Conservation (phyloP, 1,284 basidiomycete species). For the Ganoderma multipileum region DNA sequence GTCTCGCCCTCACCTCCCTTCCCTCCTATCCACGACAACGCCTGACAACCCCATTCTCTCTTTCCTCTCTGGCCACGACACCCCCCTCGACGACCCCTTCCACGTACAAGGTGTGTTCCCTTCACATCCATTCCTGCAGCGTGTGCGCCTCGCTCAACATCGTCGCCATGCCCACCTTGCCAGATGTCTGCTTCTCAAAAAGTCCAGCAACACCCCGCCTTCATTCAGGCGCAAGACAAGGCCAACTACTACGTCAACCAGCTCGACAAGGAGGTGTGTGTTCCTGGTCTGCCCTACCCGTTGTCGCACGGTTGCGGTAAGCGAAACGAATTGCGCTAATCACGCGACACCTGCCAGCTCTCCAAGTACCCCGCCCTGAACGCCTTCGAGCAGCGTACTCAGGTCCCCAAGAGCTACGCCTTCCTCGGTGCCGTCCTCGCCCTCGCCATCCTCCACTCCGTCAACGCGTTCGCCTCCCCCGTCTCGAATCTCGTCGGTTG, state of each 20-base stretch:
- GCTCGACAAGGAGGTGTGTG: constrained; percentile 92
- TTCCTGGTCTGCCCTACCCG: not conserved
- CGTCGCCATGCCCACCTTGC: constrained; percentile 15
- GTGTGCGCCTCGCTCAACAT: constrained; percentile 15
- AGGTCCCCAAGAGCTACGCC: constrained; percentile 92
- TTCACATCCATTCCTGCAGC: not conserved
- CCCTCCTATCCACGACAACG: constrained; percentile 31
- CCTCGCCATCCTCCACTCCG: constrained; percentile 73
- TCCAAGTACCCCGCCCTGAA: constrained; percentile 89
- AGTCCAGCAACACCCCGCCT: constrained; percentile 85
- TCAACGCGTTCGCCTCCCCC: constrained; percentile 84
- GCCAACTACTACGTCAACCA: constrained; percentile 78
- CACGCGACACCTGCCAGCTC: constrained; percentile 60
- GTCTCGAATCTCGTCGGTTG: constrained; percentile 88
- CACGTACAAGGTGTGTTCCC: constrained; percentile 28
- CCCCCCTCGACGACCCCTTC: constrained; percentile 21
- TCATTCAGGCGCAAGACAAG: constrained; percentile 81
- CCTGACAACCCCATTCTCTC: constrained; percentile 24
- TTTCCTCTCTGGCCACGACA: constrained; percentile 12
- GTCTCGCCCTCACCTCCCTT: constrained; percentile 23
- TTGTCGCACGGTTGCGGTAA: constrained; percentile 7
- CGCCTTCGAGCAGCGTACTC: constrained; percentile 88
- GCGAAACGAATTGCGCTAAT: constrained; percentile 13
- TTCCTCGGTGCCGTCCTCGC: constrained; percentile 79
- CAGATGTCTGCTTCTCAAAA: constrained; percentile 81